A percentile compares a stretch with the other conserved stretches of the same genome.
These are phyloP conservation scores for Acacia pycnantha DNA, from an alignment of 331 rosid genomes.

Conservation along the genomic window DNA sequence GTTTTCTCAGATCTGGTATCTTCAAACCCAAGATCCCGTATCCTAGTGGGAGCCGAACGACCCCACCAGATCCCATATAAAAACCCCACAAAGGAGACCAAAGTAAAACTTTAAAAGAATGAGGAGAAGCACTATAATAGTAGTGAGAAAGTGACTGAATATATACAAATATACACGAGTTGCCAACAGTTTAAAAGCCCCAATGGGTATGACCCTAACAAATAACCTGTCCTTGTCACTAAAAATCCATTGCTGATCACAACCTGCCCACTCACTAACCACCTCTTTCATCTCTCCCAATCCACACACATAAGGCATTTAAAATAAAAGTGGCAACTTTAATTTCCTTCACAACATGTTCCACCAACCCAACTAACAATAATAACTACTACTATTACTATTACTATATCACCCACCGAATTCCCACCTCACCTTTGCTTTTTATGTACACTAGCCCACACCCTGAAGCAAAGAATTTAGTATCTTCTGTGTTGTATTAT, in stretches of 20 bases:
- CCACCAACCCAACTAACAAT: conserved; percentile 9
- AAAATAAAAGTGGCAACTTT: conserved; percentile 12
- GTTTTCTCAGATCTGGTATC: too few relatives aligned
- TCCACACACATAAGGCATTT: conserved; percentile 45
- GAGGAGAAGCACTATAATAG: conserved; percentile 31
- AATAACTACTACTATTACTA: conserved; percentile 39
- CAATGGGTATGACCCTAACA: too few relatives aligned
- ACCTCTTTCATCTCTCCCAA: conserved; percentile 16
- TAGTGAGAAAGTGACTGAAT: conserved; percentile 5
- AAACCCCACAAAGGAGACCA: neutral
- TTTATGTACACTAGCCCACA: too few relatives aligned
- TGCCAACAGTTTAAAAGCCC: conserved; percentile 26
- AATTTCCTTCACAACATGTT: neutral
- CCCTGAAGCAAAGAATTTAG: too few relatives aligned
- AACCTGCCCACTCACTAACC: conserved; percentile 20
- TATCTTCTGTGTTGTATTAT: too few relatives aligned
- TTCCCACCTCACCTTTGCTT: too few relatives aligned
- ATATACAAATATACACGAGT: conserved; percentile 41
- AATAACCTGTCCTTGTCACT: conserved; percentile 31
- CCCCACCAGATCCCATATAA: neutral
- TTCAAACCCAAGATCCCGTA: neutral
- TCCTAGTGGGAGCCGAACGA: neutral
- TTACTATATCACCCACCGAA: too few relatives aligned
- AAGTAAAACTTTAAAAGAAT: neutral
- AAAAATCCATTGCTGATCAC: conserved; percentile 16